phyloP scores from a whole-genome alignment of 192 early-diverging fungal species.

The Gaertneriomyces semiglobifer region DNA sequence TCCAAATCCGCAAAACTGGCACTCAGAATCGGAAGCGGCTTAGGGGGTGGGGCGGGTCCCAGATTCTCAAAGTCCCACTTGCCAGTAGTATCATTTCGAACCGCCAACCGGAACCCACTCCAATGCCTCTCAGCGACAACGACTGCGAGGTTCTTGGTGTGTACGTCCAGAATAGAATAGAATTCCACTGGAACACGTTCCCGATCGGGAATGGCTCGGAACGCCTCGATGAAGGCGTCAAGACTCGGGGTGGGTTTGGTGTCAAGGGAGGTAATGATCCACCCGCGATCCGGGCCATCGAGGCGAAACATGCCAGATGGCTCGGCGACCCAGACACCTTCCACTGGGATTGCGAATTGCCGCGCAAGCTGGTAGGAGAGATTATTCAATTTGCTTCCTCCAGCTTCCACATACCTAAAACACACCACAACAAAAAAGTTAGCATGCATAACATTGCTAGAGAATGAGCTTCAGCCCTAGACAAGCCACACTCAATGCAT shows the following conservation, averaged over 20 bases:
- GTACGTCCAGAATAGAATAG: slow-evolving; percentile 75
- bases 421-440: too few species aligned
- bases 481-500: slow-evolving; percentile 7
- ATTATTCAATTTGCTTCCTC: slow-evolving; percentile 68
- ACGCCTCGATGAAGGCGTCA: slow-evolving; percentile 71
- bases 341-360: slow-evolving; percentile 48
- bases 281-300: slow-evolving; percentile 65
- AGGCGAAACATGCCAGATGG: slow-evolving; percentile 64
- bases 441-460: too few species aligned
- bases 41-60: slow-evolving; percentile 59
- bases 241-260: slow-evolving; percentile 67
- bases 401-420: slow-evolving; percentile 72
- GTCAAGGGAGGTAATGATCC: slow-evolving; percentile 76
- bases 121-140: slow-evolving; percentile 87
- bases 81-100: slow-evolving; percentile 73
- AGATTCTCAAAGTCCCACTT: slow-evolving; percentile 75
- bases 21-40: slow-evolving; percentile 56
- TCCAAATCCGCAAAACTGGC: slow-evolving; percentile 73
- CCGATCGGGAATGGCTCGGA: slow-evolving; percentile 71
- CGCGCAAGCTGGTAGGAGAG: slow-evolving; percentile 53
- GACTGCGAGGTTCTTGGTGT: slow-evolving; percentile 77
- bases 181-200: slow-evolving; percentile 74
- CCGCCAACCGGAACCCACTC: slow-evolving; percentile 73
- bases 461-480: too few species aligned
- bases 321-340: slow-evolving; percentile 79